Evolutionary conservation across 1,284 basidiomycete species (phyloP).

Genomic region (Leccinum idahoense): DNA sequence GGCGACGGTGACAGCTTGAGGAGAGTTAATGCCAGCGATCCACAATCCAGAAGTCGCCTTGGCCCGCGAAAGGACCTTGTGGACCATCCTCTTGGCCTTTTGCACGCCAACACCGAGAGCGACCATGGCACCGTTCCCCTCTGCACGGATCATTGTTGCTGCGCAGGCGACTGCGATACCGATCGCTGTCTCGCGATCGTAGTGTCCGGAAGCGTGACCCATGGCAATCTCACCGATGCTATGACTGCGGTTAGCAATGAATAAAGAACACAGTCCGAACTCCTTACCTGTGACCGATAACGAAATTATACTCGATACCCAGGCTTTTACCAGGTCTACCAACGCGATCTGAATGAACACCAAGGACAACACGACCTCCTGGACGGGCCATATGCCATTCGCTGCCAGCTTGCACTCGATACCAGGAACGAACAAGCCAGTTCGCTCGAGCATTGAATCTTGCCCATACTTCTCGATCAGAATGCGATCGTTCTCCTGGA

Average conservation of each 20-base stretch:
- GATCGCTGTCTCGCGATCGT: slow-evolving; percentile 27
- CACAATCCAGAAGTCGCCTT: slow-evolving; percentile 24
- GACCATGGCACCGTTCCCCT: slow-evolving; percentile 30
- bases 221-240: slow-evolving; percentile 31
- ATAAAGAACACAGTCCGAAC: background rate
- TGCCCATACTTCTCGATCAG: slow-evolving; percentile 25
- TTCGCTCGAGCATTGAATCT: slow-evolving; percentile 27
- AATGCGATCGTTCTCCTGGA: slow-evolving; percentile 25
- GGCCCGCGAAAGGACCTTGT: slow-evolving; percentile 25
- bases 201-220: slow-evolving; percentile 31
- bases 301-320: slow-evolving; percentile 25
- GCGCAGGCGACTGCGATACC: slow-evolving; percentile 30
- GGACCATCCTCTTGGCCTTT: slow-evolving; percentile 27
- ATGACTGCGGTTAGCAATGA: background rate
- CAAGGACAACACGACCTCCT: slow-evolving; percentile 29
- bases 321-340: slow-evolving; percentile 12
- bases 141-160: slow-evolving; percentile 26
- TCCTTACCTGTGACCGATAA: slow-evolving; percentile 29
- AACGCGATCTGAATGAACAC: slow-evolving; percentile 29
- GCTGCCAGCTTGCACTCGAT: slow-evolving; percentile 22
- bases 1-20: slow-evolving; percentile 29
- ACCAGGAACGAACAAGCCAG: slow-evolving; percentile 28
- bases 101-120: slow-evolving; percentile 30
- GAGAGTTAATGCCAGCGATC: slow-evolving; percentile 31
- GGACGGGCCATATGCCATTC: slow-evolving; percentile 28